Percentiles rank a stretch among this genome's conserved stretches.
Evolutionary conservation across 1,284 basidiomycete species (phyloP).

Genomic region (Ustilago cynodontis): DNA sequence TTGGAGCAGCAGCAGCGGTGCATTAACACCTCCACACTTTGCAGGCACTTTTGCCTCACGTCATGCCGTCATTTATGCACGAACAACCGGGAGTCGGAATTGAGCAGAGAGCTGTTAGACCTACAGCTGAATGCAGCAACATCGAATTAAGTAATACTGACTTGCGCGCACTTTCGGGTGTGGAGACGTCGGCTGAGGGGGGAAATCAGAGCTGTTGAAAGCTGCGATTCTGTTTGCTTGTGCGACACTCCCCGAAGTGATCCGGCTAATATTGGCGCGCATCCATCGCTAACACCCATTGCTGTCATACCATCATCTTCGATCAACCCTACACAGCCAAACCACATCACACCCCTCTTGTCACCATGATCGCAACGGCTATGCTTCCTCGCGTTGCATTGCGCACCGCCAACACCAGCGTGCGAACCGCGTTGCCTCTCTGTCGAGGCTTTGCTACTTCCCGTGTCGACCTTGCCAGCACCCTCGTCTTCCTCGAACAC

Average conservation of each 20-base stretch:
- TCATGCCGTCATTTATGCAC: slow-evolving; percentile 8
- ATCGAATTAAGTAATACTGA: slow-evolving; percentile 29
- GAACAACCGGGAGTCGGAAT: neutral
- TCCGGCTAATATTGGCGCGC: slow-evolving; percentile 13
- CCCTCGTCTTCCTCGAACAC: slow-evolving; percentile 90
- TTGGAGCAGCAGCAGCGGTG: neutral
- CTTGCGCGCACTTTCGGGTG: slow-evolving; percentile 27
- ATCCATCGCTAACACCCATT: neutral
- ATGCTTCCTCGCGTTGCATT: slow-evolving; percentile 38
- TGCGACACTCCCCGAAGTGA: slow-evolving; percentile 10
- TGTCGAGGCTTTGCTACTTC: slow-evolving; percentile 61
- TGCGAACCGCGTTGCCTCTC: slow-evolving; percentile 31
- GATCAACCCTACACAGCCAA: neutral
- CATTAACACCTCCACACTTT: slow-evolving; percentile 2
- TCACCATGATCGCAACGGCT: slow-evolving; percentile 54
- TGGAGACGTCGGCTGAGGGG: slow-evolving; percentile 23
- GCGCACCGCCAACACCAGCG: slow-evolving; percentile 19
- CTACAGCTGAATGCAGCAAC: too few species aligned
- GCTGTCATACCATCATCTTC: neutral
- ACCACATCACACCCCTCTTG: neutral
- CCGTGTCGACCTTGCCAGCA: slow-evolving; percentile 67
- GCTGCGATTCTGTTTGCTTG: slow-evolving; percentile 5
- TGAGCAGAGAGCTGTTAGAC: neutral
- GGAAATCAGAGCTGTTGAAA: slow-evolving; percentile 19
- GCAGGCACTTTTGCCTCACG: slow-evolving; percentile 14